Base-by-base conservation (phyloP, 2,329 filamentous ascomycete species). In the Calonectria montana region DNA sequence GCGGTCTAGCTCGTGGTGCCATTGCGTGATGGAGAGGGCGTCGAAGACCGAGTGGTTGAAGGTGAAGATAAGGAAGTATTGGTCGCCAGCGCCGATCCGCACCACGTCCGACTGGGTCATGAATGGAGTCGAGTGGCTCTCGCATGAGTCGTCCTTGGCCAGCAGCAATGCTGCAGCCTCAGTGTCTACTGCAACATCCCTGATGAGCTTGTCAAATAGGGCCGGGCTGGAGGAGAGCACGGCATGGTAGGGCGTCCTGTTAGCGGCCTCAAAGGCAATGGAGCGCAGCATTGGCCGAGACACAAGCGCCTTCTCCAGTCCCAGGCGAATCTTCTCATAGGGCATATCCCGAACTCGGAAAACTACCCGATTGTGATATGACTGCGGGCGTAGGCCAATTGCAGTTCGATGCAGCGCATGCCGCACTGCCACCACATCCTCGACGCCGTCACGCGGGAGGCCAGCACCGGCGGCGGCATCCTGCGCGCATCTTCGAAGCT, bases 1-100 rank as follows among this genome's bases (percentile, higher is more conserved):
- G 4, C 74, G 77, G 65, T 82, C 80, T 2, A 84, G 75, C 53
- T 84, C 81, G 45, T 79, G 77, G 39, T 82, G 78, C 77, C 79
- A 82, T 4, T 81, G 75, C 15, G 80, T 74, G 9, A 84, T 73
- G 1, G 79, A 81, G 53, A 84, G 50, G 16, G 81, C 83, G 70
- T 84, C 83, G 29, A 83, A 77, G 43, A 81, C 73, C 48, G 81
- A 82, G 71, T 84, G 83, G 66, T 80, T 84, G 62, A 82, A 82
- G 0, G 78, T 81, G 53, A 82, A 70, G 21, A 73, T 68, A 15
- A 84, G 71, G 59, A 79, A 78, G 5, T 66, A 61, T 8, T 73
- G 69, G 1, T 57, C 69, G 2, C 72, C 76, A 1, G 69, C 65
- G 31, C 65, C 41, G 13, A 79, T 69, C 0, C 48, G 74, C 29